phyloP scores from a whole-genome alignment of 345 rosid genomes.

The Hypericum androsaemum region DNA sequence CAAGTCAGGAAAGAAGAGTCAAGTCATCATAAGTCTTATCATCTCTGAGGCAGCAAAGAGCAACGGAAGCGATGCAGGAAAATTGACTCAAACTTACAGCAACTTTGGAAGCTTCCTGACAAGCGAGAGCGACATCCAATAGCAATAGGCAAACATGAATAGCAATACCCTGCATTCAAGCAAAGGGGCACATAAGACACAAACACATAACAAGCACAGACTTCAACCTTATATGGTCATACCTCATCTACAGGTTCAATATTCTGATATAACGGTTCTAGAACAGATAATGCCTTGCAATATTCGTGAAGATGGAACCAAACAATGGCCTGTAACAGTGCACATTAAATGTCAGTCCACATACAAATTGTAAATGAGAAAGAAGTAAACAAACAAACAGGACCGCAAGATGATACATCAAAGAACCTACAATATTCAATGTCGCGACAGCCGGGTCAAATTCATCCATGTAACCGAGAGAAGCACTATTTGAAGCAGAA shows the following conservation, averaged over 20 bases:
- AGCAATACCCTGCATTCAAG: slow-evolving; percentile 56
- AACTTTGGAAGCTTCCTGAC: slow-evolving; percentile 67
- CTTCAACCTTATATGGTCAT: neutral
- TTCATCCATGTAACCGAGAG: slow-evolving; percentile 48
- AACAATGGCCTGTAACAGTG: slow-evolving; percentile 53
- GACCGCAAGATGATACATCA: neutral
- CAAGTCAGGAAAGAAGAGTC: too few species aligned
- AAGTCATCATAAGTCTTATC: too few species aligned
- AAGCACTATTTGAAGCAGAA: slow-evolving; percentile 27
- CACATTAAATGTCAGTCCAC: slow-evolving; percentile 12
- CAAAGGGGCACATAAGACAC: slow-evolving; percentile 15
- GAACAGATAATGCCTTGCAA: slow-evolving; percentile 60
- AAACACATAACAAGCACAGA: too few species aligned
- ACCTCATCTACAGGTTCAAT: slow-evolving; percentile 89
- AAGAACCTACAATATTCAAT: slow-evolving; percentile 60
- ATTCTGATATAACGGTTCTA: slow-evolving; percentile 67
- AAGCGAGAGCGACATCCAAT: slow-evolving; percentile 78
- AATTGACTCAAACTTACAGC: slow-evolving; percentile 40
- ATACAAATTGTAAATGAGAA: neutral
- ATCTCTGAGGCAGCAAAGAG: too few species aligned
- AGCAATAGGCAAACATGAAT: slow-evolving; percentile 78
- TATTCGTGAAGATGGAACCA: slow-evolving; percentile 92
- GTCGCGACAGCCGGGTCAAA: slow-evolving; percentile 64
- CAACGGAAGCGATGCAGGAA: too few species aligned
- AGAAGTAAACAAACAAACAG: slow-evolving; percentile 4